These are phyloP conservation scores for Streptanthus diversifolius DNA, from an alignment of 345 rosid genomes.

Conservation along the genomic window DNA sequence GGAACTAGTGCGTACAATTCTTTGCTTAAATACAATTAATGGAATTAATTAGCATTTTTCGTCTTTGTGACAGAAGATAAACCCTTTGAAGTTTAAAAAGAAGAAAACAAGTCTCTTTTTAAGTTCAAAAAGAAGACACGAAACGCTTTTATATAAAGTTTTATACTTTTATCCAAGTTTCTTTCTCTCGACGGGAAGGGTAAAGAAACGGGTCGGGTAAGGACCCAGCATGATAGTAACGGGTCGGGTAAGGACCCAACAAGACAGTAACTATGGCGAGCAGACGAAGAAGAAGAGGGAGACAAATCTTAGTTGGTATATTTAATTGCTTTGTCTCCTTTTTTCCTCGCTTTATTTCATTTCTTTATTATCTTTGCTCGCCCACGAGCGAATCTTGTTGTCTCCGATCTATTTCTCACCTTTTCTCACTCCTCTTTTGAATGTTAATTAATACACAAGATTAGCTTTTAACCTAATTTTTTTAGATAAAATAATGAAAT, in stretches of 20 bases:
- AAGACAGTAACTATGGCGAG: constrained; percentile 13
- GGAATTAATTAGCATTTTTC: constrained; percentile 10
- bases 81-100: constrained; percentile 9
- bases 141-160: constrained; percentile 9
- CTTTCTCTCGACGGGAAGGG: constrained; percentile 14
- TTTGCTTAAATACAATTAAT: constrained; percentile 2
- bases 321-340: constrained; percentile 34
- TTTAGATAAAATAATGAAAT: neutral
- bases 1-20: constrained; percentile 32
- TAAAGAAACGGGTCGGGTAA: constrained; percentile 21
- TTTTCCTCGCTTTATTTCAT: constrained; percentile 26
- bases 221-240: neutral
- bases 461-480: constrained; percentile 23
- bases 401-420: constrained; percentile 20
- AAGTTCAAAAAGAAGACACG: constrained; percentile 10
- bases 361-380: constrained; percentile 21
- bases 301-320: constrained; percentile 35
- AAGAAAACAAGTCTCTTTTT: constrained; percentile 15
- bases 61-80: constrained; percentile 13
- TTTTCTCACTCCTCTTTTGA: constrained; percentile 18
- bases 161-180: constrained; percentile 9
- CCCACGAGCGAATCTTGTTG: constrained; percentile 25
- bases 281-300: constrained; percentile 27
- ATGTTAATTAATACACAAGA: neutral
- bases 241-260: constrained; percentile 31